Percentiles rank a stretch among this genome's conserved stretches.
Conservation (phyloP, 208 protist species). For the Herpetomonas tarakana region DNA sequence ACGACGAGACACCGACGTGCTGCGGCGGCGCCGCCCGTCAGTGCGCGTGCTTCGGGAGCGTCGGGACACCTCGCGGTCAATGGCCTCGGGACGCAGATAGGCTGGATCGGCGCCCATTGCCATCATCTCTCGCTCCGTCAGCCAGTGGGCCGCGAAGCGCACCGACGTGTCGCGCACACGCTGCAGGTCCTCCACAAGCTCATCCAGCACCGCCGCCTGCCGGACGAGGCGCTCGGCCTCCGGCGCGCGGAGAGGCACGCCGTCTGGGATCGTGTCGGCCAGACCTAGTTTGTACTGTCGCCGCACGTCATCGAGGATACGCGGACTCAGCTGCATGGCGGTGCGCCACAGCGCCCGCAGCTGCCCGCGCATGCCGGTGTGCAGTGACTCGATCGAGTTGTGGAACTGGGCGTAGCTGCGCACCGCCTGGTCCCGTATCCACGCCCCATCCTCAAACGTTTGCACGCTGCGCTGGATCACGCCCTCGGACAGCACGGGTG, state of each 20-base stretch:
- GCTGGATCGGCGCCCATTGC: slow-evolving; percentile 73
- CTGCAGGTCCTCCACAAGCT: slow-evolving; percentile 34
- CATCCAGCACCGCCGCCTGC: slow-evolving; percentile 49
- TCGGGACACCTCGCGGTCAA: slow-evolving; percentile 19
- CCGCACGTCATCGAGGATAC: slow-evolving; percentile 31
- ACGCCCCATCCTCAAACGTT: slow-evolving; percentile 73
- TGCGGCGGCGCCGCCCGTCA: background rate
- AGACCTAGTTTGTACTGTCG: slow-evolving; percentile 21
- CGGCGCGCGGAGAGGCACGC: slow-evolving; percentile 26
- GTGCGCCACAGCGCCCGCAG: slow-evolving; percentile 61
- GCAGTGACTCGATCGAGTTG: slow-evolving; percentile 71
- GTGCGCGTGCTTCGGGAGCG: background rate
- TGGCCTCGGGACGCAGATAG: slow-evolving; percentile 51
- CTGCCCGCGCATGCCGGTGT: slow-evolving; percentile 47
- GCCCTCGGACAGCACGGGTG: slow-evolving; percentile 49
- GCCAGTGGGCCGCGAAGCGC: slow-evolving; percentile 69
- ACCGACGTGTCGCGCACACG: slow-evolving; percentile 59
- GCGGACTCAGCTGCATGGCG: slow-evolving; percentile 61
- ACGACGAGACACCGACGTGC: no score
- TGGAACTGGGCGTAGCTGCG: slow-evolving; percentile 78
- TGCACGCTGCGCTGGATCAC: slow-evolving; percentile 62
- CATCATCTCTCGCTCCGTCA: slow-evolving; percentile 73
- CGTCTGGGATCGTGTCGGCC: slow-evolving; percentile 47
- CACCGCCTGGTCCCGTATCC: slow-evolving; percentile 67
- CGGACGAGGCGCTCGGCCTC: slow-evolving; percentile 22